Percentiles rank a stretch among this genome's conserved stretches.
Conservation (phyloP, 495 filamentous ascomycete genomes). For the Xylaria bambusicola region DNA sequence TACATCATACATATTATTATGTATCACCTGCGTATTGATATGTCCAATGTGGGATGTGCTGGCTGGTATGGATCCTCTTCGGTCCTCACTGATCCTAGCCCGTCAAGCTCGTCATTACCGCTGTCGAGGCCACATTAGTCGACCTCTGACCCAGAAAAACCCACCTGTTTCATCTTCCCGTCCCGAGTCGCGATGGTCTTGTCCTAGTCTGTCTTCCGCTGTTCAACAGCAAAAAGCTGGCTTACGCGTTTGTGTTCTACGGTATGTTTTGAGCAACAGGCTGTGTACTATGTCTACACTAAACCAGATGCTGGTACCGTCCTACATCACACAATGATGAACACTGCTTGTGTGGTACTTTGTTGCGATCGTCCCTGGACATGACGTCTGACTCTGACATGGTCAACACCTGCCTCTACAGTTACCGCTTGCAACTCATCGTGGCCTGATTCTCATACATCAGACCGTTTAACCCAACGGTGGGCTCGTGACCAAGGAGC, state of each 20-base stretch:
- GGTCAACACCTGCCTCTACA: not conserved
- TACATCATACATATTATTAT: constrained; percentile 11
- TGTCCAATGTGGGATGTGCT: constrained; percentile 19
- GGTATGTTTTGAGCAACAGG: not conserved
- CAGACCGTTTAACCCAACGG: constrained; percentile 18
- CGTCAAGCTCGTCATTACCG: constrained; percentile 21
- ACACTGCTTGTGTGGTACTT: not conserved
- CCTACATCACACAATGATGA: not conserved
- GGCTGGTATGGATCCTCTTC: constrained; percentile 18
- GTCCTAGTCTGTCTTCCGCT: not conserved
- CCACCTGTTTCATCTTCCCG: constrained; percentile 21
- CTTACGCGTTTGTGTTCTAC: too few species aligned
- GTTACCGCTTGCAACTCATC: not conserved
- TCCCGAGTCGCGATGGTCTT: constrained; percentile 15
- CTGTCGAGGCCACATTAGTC: constrained; percentile 19
- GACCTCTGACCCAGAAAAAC: constrained; percentile 14
- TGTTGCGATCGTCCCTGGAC: constrained; percentile 6
- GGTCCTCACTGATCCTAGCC: constrained; percentile 4
- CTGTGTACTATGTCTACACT: too few species aligned
- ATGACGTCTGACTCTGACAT: constrained; percentile 3
- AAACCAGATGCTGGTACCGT: not conserved
- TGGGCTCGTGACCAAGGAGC: constrained; percentile 18
- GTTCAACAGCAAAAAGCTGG: too few species aligned
- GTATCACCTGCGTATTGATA: constrained; percentile 12
- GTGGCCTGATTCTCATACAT: constrained; percentile 13